These are phyloP conservation scores for Pseudodiploospora longispora DNA, from an alignment of 2,329 filamentous ascomycete genomes.

Conservation along the genomic window DNA sequence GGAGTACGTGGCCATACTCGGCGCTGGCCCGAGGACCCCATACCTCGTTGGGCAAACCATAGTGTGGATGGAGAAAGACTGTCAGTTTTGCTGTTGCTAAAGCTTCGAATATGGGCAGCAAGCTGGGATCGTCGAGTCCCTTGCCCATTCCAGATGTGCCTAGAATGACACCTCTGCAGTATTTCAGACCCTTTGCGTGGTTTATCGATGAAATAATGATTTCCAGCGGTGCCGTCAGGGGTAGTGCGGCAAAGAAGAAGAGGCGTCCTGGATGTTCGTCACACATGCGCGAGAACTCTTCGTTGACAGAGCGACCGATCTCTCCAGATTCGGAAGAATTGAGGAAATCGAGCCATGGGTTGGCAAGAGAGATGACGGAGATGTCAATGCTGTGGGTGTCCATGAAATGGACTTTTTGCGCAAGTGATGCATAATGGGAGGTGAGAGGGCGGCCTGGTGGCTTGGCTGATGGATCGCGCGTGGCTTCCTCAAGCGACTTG, in stretches of 20 bases:
- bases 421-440: constrained; percentile 71
- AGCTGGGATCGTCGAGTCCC: constrained; percentile 67
- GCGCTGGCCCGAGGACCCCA: constrained; percentile 61
- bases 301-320: constrained; percentile 63
- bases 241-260: constrained; percentile 77
- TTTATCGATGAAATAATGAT: constrained; percentile 58
- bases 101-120: constrained; percentile 65
- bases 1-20: constrained; percentile 81
- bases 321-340: constrained; percentile 48
- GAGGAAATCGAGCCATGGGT: constrained; percentile 90
- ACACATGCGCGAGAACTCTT: constrained; percentile 70
- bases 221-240: constrained; percentile 58
- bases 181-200: constrained; percentile 51
- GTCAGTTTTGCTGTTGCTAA: constrained; percentile 57
- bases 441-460: constrained; percentile 76
- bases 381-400: constrained; percentile 71
- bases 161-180: constrained; percentile 79
- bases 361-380: constrained; percentile 81
- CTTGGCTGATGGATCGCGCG: constrained; percentile 44
- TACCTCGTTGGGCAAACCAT: constrained; percentile 72
- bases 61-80: constrained; percentile 86
- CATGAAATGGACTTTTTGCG: constrained; percentile 82
- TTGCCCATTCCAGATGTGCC: constrained; percentile 74
- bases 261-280: constrained; percentile 55
- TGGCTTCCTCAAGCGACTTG: constrained; percentile 38